Conservation (phyloP, 208 protist genomes). For the Phytomonas sp. region DNA sequence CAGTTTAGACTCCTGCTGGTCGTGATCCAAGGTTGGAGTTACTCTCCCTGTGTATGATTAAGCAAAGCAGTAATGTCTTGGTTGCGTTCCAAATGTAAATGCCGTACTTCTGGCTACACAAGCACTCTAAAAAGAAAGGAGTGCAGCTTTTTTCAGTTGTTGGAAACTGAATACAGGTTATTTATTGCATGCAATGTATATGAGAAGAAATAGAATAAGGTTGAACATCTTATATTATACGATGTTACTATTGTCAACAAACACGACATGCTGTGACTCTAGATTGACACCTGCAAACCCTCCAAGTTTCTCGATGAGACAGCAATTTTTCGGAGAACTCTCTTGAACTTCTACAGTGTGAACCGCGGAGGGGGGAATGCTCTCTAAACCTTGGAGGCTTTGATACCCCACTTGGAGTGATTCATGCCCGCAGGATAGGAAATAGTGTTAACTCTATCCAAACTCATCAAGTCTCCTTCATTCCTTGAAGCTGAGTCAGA, state of each 20-base stretch:
- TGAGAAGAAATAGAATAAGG: not conserved
- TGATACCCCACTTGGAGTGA: not conserved
- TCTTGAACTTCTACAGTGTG: not conserved
- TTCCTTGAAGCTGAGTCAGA: not conserved
- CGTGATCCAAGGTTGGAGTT: not conserved
- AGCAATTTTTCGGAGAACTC: not conserved
- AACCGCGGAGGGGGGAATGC: not conserved
- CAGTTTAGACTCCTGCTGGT: not conserved
- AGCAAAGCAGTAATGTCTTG: not conserved
- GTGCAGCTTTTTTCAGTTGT: not conserved
- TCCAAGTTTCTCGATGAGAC: not conserved
- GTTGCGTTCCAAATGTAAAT: too few species aligned
- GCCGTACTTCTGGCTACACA: too few species aligned
- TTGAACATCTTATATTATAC: not conserved
- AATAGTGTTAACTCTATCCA: not conserved
- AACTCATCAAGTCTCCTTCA: not conserved
- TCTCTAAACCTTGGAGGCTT: not conserved
- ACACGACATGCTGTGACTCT: not conserved
- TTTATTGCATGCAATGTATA: not conserved
- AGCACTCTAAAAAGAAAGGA: not conserved
- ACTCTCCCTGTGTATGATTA: not conserved
- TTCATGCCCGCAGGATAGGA: not conserved
- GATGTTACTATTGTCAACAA: not conserved
- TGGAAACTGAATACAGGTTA: not conserved
- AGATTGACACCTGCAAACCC: not conserved